Evolutionary conservation across 495 filamentous ascomycete species (phyloP).

Genomic region (Trichocladium uniseriatum): DNA sequence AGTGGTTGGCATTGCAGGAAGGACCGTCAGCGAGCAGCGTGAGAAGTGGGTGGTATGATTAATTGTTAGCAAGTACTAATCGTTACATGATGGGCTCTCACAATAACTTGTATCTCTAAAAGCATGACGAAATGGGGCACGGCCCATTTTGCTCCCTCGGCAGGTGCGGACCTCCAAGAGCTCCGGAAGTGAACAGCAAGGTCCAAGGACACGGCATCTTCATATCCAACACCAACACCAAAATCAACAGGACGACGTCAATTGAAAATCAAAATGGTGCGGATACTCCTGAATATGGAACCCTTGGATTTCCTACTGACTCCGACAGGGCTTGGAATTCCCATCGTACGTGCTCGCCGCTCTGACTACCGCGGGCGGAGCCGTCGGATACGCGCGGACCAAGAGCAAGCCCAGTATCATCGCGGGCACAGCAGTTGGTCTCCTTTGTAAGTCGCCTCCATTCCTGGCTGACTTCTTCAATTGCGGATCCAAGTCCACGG

Average conservation of each 20-base stretch:
- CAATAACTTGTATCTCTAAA: background rate
- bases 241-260: background rate
- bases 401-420: constrained; percentile 76
- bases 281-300: background rate
- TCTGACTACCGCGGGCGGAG: constrained; percentile 78
- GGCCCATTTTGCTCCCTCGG: background rate
- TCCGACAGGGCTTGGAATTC: constrained; percentile 26
- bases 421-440: constrained; percentile 74
- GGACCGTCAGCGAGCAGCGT: too few species aligned
- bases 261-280: constrained; percentile 13
- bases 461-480: background rate
- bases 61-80: too few species aligned
- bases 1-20: too few species aligned
- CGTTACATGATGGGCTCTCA: too few species aligned
- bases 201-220: too few species aligned
- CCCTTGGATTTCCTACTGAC: background rate
- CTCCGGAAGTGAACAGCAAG: background rate
- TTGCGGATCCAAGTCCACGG: too few species aligned
- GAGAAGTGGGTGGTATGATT: too few species aligned
- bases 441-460: constrained; percentile 34
- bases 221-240: background rate
- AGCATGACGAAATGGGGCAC: background rate
- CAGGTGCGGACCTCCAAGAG: constrained; percentile 7
- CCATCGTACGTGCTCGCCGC: constrained; percentile 64
- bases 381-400: constrained; percentile 70